Conservation (phyloP, 805 yeast species). For the Wickerhamiella galacta region DNA sequence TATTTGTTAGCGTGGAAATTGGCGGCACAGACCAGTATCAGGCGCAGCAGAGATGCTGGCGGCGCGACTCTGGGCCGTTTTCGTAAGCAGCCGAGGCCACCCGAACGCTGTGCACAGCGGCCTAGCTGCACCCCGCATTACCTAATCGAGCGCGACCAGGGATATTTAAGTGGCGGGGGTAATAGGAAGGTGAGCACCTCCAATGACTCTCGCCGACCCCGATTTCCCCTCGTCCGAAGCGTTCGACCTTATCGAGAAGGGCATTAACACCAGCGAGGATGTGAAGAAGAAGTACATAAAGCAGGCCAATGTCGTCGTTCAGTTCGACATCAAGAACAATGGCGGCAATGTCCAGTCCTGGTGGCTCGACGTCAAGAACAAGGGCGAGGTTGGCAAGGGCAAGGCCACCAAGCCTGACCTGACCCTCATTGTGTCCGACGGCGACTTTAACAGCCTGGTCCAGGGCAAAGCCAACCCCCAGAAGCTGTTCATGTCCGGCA, state of each 20-base stretch:
- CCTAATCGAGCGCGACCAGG: not conserved
- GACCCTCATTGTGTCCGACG: slow-evolving; percentile 45
- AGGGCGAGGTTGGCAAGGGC: slow-evolving; percentile 35
- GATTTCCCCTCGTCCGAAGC: slow-evolving; percentile 25
- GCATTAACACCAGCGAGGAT: slow-evolving; percentile 18
- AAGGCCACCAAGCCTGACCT: slow-evolving; percentile 36
- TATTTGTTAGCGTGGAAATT: too few species aligned
- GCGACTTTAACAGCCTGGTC: slow-evolving; percentile 53
- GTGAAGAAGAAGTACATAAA: slow-evolving; percentile 22
- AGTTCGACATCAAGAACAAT: slow-evolving; percentile 50
- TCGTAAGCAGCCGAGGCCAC: too few species aligned
- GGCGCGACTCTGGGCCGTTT: too few species aligned
- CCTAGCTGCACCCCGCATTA: not conserved
- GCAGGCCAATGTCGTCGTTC: slow-evolving; percentile 44
- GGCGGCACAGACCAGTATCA: too few species aligned
- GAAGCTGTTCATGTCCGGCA: slow-evolving; percentile 68
- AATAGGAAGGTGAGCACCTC: not conserved
- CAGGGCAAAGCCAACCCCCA: slow-evolving; percentile 73
- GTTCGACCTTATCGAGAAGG: slow-evolving; percentile 23
- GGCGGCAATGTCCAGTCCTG: slow-evolving; percentile 44
- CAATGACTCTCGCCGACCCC: slow-evolving; percentile 16
- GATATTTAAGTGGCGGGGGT: not conserved
- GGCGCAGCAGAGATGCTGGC: too few species aligned
- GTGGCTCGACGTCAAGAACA: slow-evolving; percentile 49
- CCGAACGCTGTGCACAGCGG: too few species aligned